A percentile compares a stretch with the other conserved stretches of the same genome.
These are phyloP conservation scores for Aspergillus leporis DNA, from an alignment of 495 filamentous ascomycete genomes.

Conservation along the genomic window DNA sequence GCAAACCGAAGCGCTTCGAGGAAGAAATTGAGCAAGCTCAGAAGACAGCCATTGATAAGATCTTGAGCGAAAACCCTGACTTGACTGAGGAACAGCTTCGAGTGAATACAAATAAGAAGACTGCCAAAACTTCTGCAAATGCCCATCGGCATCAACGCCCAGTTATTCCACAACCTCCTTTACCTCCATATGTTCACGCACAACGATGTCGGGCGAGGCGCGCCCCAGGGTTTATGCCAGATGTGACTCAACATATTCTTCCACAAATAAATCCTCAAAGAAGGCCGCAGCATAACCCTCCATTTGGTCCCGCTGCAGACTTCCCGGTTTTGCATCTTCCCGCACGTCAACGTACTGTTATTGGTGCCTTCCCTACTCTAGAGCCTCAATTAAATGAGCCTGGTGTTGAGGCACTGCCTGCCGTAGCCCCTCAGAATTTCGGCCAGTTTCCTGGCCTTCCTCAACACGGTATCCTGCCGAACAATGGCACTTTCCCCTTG, in stretches of 20 bases:
- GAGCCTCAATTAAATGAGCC: background rate
- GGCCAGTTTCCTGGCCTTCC: background rate
- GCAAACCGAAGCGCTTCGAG: constrained; percentile 56
- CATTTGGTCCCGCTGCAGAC: background rate
- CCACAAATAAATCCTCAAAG: background rate
- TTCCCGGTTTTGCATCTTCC: background rate
- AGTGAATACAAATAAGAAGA: constrained; percentile 8
- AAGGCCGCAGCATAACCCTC: background rate
- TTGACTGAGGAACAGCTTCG: constrained; percentile 24
- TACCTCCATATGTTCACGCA: background rate
- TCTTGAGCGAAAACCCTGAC: constrained; percentile 23
- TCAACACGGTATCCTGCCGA: background rate
- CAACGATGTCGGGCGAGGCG: background rate
- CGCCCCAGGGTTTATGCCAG: background rate
- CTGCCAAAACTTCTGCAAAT: background rate
- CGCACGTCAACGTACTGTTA: background rate
- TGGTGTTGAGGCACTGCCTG: background rate
- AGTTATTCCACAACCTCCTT: background rate
- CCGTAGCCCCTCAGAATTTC: background rate
- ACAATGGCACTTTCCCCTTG: background rate
- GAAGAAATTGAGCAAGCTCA: constrained; percentile 68
- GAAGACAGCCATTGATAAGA: constrained; percentile 48
- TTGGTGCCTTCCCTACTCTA: background rate
- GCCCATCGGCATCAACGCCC: background rate
- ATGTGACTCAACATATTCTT: background rate